Conservation (phyloP, 108 stramenopile genomes). For the Licmophora abbreviata region DNA sequence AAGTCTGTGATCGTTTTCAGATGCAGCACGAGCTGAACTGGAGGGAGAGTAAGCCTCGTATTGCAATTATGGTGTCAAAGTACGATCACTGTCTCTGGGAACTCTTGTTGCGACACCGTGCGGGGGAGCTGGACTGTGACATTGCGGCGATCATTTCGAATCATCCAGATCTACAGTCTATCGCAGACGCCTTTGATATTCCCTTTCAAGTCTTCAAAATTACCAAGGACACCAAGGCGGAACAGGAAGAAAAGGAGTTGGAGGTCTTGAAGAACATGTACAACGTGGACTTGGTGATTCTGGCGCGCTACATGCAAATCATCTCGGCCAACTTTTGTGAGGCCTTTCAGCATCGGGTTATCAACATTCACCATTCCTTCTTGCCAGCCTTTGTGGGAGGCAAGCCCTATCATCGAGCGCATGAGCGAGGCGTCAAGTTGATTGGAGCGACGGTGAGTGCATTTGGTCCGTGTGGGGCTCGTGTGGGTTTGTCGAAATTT, state of each 20-base stretch:
- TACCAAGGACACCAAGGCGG: constrained; percentile 48
- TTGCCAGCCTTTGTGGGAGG: constrained; percentile 76
- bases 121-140: constrained; percentile 64
- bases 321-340: constrained; percentile 55
- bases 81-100: constrained; percentile 86
- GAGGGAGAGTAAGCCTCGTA: constrained; percentile 19
- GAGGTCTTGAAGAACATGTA: constrained; percentile 38
- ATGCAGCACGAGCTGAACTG: constrained; percentile 27
- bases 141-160: constrained; percentile 67
- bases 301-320: constrained; percentile 87
- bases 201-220: constrained; percentile 65
- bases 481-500: constrained; percentile 1
- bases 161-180: constrained; percentile 50
- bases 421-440: constrained; percentile 81
- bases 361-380: constrained; percentile 89
- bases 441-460: constrained; percentile 63
- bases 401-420: constrained; percentile 64
- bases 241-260: constrained; percentile 61
- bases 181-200: constrained; percentile 73
- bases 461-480: constrained; percentile 14
- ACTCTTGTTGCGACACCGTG: constrained; percentile 65
- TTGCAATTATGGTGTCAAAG: constrained; percentile 53
- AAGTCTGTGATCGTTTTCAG: constrained; percentile 15
- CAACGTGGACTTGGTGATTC: constrained; percentile 62
- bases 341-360: constrained; percentile 47